A percentile compares a stretch with the other conserved stretches of the same genome.
Evolutionary conservation across 495 filamentous ascomycete genomes (phyloP).

Genomic region (Neurospora tetraspora): DNA sequence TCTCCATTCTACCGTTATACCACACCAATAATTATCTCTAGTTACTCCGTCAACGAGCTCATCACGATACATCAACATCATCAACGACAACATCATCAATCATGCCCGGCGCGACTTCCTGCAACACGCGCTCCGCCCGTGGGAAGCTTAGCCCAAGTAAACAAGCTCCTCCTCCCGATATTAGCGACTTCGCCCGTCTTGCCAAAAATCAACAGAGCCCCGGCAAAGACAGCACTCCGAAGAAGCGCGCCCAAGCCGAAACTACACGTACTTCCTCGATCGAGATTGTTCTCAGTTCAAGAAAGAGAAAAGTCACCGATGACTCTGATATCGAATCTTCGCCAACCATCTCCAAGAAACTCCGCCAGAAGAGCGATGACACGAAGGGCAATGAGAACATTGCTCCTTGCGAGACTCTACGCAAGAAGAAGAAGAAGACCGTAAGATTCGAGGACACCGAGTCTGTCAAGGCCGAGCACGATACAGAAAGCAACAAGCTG

Average conservation of each 20-base stretch:
- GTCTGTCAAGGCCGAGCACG: not conserved
- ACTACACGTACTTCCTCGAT: constrained; percentile 15
- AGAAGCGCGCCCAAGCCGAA: constrained; percentile 9
- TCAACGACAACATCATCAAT: constrained; percentile 3
- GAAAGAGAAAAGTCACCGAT: constrained; percentile 21
- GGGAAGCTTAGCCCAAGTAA: constrained; percentile 15
- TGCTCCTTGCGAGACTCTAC: constrained; percentile 2
- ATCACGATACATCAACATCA: not conserved
- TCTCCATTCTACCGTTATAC: not conserved
- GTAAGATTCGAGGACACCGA: constrained; percentile 18
- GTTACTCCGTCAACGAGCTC: not conserved
- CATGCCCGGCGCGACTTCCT: constrained; percentile 23
- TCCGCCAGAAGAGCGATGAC: constrained; percentile 9
- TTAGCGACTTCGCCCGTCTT: constrained; percentile 30
- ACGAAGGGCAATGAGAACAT: not conserved
- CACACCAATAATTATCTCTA: not conserved
- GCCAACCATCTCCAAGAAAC: constrained; percentile 15
- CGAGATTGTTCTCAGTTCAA: constrained; percentile 21
- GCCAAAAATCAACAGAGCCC: constrained; percentile 24
- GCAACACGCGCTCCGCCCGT: constrained; percentile 14
- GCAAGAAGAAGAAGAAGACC: constrained; percentile 18
- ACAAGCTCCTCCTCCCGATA: constrained; percentile 6
- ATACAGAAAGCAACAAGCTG: not conserved
- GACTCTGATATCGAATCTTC: constrained; percentile 6
- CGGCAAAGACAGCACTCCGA: constrained; percentile 19